A percentile compares a stretch with the other conserved stretches of the same genome.
phyloP scores from a whole-genome alignment of 2,329 filamentous ascomycete genomes.

The Alternaria incomplexa region DNA sequence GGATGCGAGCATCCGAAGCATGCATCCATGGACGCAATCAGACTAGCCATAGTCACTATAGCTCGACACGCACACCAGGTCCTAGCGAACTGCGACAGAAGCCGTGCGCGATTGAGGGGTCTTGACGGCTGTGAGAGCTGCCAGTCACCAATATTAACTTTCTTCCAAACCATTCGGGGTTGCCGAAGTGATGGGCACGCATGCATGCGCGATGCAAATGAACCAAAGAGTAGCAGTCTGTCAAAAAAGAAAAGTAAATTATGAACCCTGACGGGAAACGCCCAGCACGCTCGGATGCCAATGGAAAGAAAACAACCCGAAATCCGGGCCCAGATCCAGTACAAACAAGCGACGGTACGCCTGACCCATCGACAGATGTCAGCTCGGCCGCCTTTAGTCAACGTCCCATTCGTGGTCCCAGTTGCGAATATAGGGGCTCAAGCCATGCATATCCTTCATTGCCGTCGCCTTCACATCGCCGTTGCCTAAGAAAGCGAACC shows the following conservation, averaged over 20 bases:
- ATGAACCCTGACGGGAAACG: neutral
- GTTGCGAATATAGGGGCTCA: conserved; percentile 55
- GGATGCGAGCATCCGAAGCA: conserved; percentile 7
- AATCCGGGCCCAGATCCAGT: neutral
- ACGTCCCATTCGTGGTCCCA: conserved; percentile 55
- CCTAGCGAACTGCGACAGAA: neutral
- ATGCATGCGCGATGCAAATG: neutral
- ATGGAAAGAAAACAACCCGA: neutral
- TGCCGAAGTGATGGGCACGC: neutral
- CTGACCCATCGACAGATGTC: neutral
- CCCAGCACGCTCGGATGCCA: neutral
- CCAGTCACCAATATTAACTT: neutral
- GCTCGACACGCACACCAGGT: neutral
- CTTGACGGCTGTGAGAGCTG: neutral
- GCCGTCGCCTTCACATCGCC: conserved; percentile 55
- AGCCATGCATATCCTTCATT: conserved; percentile 48
- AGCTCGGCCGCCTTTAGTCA: conserved; percentile 39
- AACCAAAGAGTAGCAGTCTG: neutral
- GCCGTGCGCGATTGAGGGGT: neutral
- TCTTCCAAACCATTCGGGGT: neutral
- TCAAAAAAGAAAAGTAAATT: neutral
- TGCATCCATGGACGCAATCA: neutral
- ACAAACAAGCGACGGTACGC: neutral
- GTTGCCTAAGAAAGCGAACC: conserved; percentile 41
- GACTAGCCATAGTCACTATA: neutral